Base-by-base conservation (phyloP, 2,329 filamentous ascomycete species). In the Taxawa tesnikishii region DNA sequence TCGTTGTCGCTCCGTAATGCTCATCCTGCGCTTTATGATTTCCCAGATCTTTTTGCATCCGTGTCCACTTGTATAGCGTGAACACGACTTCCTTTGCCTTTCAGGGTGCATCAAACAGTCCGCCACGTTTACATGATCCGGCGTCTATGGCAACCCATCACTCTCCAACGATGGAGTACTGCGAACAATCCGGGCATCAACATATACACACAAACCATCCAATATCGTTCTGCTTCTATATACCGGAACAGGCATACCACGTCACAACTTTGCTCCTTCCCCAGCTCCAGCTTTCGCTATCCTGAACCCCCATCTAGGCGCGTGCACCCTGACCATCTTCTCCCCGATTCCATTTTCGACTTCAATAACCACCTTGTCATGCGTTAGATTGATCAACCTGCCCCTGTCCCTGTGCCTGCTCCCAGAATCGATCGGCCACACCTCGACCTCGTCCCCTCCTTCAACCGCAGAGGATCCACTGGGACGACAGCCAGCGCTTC, bases 381-480 rank as follows among this genome's bases (percentile, higher is more conserved):
- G 47, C 26, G 59, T 59, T 31, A 81, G 45, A 15, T 60, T 59
- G 10, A 76, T 55, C 38, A 82, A 53, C 26, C 36, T 55, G 0
- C 78, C 78, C 2, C 49, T 46, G 45, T 82, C 77, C 41, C 63
- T 68, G 47, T 75, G 62, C n/a, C 50, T 61, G 32, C 56, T 63
- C 5, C 76, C 77, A 27, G 68, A 68, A 48, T 83, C 77, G 2
- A 65, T 68, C 4, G 76, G 78, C 60, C 65, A 73, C 15, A 80
- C 53, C 47, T 65, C 58, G 3, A 83, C 70, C 27, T 50, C 39
- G 69, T 58, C 2, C 75, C 77, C 38, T 54, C 60, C 31, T 54
- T 53, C 38, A 83, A 47, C 1, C 62, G 60, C 29, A 67, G 53
- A 3, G 68, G 65, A 48, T 82, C 75, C n/a, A n/a, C 19, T 4